Base-by-base conservation (phyloP, 352 stramenopile genomes). In the Pythium insidiosum region DNA sequence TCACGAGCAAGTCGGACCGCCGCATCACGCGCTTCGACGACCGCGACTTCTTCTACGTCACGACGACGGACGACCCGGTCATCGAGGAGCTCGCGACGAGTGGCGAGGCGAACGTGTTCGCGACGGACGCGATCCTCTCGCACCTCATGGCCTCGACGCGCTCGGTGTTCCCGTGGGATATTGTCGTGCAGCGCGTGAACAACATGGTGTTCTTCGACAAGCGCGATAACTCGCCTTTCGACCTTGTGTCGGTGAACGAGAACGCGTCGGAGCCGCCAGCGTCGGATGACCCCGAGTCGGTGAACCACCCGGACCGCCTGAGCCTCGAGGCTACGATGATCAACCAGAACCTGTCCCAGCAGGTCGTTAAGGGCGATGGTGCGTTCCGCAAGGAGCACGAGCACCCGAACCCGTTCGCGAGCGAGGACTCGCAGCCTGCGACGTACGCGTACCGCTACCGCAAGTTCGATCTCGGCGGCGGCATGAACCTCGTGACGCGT, bases 331-430 rank as follows among this genome's bases (percentile, higher is more conserved):
- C 95, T 2, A 99, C 96, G 5, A 97, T 96, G 77, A 98, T 99
- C 64, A 98, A 98, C 73, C 94, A 99, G 65, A 98, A 98, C 65
- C 95, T 99, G 63, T 97, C 94, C 22, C 96, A 99, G 61, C 95
- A 99, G 66, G 94, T 98, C 31, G 68, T 98, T 21, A 88, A 94
- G 50, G 35, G 26, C 12, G 51, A 41, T 18, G 55, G 52, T 30
- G 59, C 52, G n/a, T n/a, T n/a, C n/a, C n/a, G n/a, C 56, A 92
- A 91, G 61, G 53, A 51, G 31, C 82, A 84, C 38, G 71, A 81
- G 26, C 55, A 74, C 23, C 50, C 82, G 12, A 97, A 98, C 68
- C 94, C 95, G 36, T 99, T 99, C 64, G 97, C 93, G 46, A 94
- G 95, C 59, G 91, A 97, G 29, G 88, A 97, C 36, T 78, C 96